Conservation (phyloP, 2,329 filamentous ascomycete species). For the Fusarium albidum region DNA sequence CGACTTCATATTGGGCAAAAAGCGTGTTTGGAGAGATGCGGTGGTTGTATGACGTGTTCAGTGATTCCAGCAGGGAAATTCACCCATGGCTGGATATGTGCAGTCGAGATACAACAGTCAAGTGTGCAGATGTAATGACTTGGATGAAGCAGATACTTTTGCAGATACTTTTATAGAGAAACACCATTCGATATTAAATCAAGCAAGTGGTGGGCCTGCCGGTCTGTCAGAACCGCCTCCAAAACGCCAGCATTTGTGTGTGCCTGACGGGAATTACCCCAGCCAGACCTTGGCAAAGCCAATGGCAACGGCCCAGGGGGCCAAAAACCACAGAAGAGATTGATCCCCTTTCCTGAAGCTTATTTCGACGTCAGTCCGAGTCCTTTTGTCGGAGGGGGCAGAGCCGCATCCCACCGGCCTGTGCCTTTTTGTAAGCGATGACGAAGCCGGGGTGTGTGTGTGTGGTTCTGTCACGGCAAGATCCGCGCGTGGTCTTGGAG, state of each 20-base stretch:
- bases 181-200: no score
- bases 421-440: conserved; percentile 25
- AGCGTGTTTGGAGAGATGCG: conserved; percentile 11
- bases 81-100: neutral
- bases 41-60: neutral
- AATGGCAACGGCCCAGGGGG: neutral
- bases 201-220: no score
- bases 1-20: conserved; percentile 25
- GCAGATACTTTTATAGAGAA: no score
- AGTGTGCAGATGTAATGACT: no score
- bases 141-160: no score
- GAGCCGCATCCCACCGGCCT: conserved; percentile 2
- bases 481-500: neutral
- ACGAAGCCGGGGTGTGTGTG: conserved; percentile 14
- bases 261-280: neutral
- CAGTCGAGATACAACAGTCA: no score
- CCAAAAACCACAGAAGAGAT: neutral
- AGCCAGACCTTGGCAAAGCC: conserved; percentile 6
- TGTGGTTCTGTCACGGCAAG: conserved; percentile 6
- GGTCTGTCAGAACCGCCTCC: no score
- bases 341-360: conserved; percentile 11
- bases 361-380: conserved; percentile 32
- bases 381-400: neutral
- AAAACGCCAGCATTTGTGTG: no score
- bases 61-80: neutral